phyloP scores from a whole-genome alignment of 164 flowering plant species.

The Vitis cinerea region DNA sequence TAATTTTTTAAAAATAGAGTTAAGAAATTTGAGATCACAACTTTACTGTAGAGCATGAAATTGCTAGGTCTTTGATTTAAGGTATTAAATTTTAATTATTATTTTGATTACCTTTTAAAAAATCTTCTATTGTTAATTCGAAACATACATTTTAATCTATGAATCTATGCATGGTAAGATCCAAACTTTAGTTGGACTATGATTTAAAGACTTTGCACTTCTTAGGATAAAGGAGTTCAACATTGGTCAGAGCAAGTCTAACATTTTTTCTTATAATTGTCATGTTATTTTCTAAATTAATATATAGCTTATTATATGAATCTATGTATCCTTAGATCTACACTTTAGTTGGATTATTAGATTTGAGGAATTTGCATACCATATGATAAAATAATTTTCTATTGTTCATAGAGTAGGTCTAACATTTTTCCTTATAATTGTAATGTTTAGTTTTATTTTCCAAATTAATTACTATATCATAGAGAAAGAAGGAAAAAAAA shows the following conservation, averaged over 20 bases:
- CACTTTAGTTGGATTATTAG: constrained; percentile 78
- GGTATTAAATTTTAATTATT: constrained; percentile 37
- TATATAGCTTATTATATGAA: not conserved
- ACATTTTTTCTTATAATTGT: too few species aligned
- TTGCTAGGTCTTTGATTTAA: constrained; percentile 78
- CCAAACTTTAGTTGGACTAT: too few species aligned
- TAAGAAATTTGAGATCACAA: constrained; percentile 28
- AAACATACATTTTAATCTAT: too few species aligned
- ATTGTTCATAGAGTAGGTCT: constrained; percentile 40
- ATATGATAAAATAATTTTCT: constrained; percentile 34
- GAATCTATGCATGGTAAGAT: too few species aligned
- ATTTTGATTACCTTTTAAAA: not conserved
- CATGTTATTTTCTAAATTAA: too few species aligned
- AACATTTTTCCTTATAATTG: constrained; percentile 82
- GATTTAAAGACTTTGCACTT: too few species aligned
- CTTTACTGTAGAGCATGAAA: constrained; percentile 96
- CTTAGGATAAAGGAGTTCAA: too few species aligned
- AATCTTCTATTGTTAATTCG: not conserved
- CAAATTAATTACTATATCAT: constrained; percentile 70
- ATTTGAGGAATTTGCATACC: constrained; percentile 83
- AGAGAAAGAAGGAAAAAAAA: constrained; percentile 76
- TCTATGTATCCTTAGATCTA: constrained; percentile 48
- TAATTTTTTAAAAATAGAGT: too few species aligned
- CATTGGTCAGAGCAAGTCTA: too few species aligned
- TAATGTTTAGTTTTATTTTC: constrained; percentile 89